A percentile compares a stretch with the other conserved stretches of the same genome.
These are phyloP conservation scores for Nicotiana tabacum DNA, from an alignment of 257 asterid species.

Conservation along the genomic window DNA sequence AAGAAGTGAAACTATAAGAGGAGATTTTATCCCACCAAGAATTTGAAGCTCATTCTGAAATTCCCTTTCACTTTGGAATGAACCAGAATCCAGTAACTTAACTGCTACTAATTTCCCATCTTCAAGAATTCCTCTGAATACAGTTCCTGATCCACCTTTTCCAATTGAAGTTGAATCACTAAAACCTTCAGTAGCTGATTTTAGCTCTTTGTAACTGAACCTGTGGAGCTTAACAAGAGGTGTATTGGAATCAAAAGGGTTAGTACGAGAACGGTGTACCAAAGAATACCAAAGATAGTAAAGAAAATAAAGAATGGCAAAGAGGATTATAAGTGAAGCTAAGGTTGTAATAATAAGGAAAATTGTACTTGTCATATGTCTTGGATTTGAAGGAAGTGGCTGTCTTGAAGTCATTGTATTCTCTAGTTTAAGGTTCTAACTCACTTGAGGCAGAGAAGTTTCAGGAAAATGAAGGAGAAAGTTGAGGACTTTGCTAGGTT, in stretches of 20 bases:
- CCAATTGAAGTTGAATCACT: conserved; percentile 60
- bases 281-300: conserved; percentile 64
- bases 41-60: conserved; percentile 82
- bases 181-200: conserved; percentile 69
- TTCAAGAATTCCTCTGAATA: conserved; percentile 63
- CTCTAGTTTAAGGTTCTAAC: not conserved
- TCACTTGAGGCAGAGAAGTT: not conserved
- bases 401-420: conserved; percentile 57
- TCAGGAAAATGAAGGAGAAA: conserved; percentile 18
- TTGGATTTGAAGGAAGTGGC: conserved; percentile 38
- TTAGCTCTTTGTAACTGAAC: conserved; percentile 66
- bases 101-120: conserved; percentile 85
- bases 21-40: conserved; percentile 66
- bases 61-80: conserved; percentile 72
- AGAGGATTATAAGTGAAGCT: conserved; percentile 48
- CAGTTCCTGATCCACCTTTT: conserved; percentile 94
- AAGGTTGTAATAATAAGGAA: conserved; percentile 49
- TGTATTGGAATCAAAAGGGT: conserved; percentile 62
- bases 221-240: conserved; percentile 65
- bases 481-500: conserved; percentile 6
- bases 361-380: conserved; percentile 35
- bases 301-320: conserved; percentile 59
- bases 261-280: conserved; percentile 68
- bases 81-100: conserved; percentile 57
- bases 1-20: conserved; percentile 56